Base-by-base conservation (phyloP, 2,329 filamentous ascomycete genomes). In the Camillea tinctor region DNA sequence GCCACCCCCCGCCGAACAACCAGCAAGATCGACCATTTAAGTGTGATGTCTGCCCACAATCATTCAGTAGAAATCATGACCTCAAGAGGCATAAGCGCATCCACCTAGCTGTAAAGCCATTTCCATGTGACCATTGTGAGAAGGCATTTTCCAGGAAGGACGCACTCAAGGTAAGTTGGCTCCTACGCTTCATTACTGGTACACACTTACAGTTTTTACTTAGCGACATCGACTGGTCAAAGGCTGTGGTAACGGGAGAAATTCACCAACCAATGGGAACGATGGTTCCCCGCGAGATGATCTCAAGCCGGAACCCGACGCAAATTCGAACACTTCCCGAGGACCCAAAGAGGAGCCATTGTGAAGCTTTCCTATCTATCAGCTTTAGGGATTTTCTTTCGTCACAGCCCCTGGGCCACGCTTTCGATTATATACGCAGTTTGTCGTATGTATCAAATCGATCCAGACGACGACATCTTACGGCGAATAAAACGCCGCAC, bases 71-170 rank as follows among this genome's bases (percentile, higher is more conserved):
- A 4, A 98, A 98, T 66, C 95, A 98, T 72, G 95, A 98, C 72
- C 76, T 98, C 68, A 99, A 99, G 78, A 85, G 95, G 55, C 95
- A 99, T 75, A 97, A 97, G 81, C 82, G 93, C 54, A 98, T 98
- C 60, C 95, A 99, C 75, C 77, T 98, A 60, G 91, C 93, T 0
- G 92, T 98, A 49, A 99, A 99, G 81, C 95, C 95, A 0, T 98
- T 94, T 74, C 93, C 93, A 0, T 99, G 95, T 74, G 86, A 81
- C 6, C 89, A 90, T 71, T 99, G 95, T 73, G 93, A 96, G 63
- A 98, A 98, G 84, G 95, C 91, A 73, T 99, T 99, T 72, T 97
- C 93, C 2, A 84, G 95, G 61, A 98, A 98, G 74, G 95, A 98
- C 76, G 95, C 95, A 9, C 80, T 99, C 26, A 98, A 98, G 91